Percentiles rank a stretch among this genome's conserved stretches.
phyloP scores from a whole-genome alignment of 257 asterid genomes.

The Rhazya stricta region DNA sequence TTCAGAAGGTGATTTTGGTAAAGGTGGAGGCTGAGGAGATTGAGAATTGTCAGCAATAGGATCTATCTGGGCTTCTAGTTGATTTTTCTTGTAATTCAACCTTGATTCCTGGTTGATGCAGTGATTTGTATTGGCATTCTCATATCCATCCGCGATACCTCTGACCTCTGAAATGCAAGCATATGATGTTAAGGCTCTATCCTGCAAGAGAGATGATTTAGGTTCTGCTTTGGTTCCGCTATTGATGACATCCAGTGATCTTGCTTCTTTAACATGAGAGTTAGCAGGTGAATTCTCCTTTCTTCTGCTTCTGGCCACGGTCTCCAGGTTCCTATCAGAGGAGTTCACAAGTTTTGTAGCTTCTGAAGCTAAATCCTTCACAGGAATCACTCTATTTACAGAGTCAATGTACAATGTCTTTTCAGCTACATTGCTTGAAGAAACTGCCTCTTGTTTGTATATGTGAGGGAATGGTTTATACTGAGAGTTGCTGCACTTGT shows the following conservation, averaged over 20 bases:
- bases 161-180: slow-evolving; percentile 11
- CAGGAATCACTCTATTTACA: slow-evolving; percentile 21
- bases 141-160: slow-evolving; percentile 17
- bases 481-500: slow-evolving; percentile 45
- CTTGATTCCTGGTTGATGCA: slow-evolving; percentile 21
- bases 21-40: slow-evolving; percentile 76
- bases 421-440: slow-evolving; percentile 29
- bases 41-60: slow-evolving; percentile 23
- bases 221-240: slow-evolving; percentile 24
- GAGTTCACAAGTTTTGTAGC: slow-evolving; percentile 20
- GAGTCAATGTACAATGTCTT: slow-evolving; percentile 43
- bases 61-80: slow-evolving; percentile 22
- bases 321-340: slow-evolving; percentile 20
- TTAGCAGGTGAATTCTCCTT: slow-evolving; percentile 6
- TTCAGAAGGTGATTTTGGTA: slow-evolving; percentile 96
- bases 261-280: slow-evolving; percentile 15
- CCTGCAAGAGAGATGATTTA: slow-evolving; percentile 17
- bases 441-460: slow-evolving; percentile 30
- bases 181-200: slow-evolving; percentile 18
- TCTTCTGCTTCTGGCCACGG: slow-evolving; percentile 18
- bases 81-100: slow-evolving; percentile 15
- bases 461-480: slow-evolving; percentile 48
- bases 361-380: slow-evolving; percentile 19
- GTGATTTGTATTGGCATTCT: slow-evolving; percentile 17
- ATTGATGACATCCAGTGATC: slow-evolving; percentile 10